Evolutionary conservation across 345 rosid genomes (phyloP).

Genomic region (Eucalyptus grandis): DNA sequence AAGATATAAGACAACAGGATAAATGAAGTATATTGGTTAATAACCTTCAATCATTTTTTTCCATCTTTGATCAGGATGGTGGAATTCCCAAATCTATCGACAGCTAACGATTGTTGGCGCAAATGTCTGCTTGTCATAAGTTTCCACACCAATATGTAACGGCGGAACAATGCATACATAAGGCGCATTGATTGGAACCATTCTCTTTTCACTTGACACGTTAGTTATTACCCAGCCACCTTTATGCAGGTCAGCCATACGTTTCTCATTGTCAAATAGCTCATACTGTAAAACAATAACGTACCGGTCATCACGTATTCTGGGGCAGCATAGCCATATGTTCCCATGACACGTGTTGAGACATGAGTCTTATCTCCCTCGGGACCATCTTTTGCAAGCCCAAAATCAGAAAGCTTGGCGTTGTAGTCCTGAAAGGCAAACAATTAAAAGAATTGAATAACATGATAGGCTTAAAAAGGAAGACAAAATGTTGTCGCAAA

Average conservation of each 20-base stretch:
- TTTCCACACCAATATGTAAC: not conserved
- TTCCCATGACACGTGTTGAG: constrained; percentile 97
- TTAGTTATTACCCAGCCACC: not conserved
- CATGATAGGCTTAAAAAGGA: not conserved
- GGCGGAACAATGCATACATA: not conserved
- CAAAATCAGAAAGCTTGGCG: constrained; percentile 94
- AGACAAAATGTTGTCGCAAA: not conserved
- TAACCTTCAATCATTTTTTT: not conserved
- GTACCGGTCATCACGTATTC: constrained; percentile 98
- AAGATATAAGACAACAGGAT: not conserved
- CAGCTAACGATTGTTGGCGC: not conserved
- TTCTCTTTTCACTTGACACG: not conserved
- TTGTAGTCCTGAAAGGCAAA: constrained; percentile 61
- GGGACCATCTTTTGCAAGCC: constrained; percentile 98
- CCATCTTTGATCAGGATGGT: not conserved
- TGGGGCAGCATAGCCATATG: constrained; percentile 97
- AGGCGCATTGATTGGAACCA: not conserved
- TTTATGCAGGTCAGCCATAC: not conserved
- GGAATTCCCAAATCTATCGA: not conserved
- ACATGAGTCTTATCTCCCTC: constrained; percentile 98
- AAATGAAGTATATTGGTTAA: not conserved
- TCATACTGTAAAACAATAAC: not conserved
- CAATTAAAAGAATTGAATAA: not conserved
- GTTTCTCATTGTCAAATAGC: not conserved
- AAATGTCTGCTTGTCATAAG: not conserved